These are phyloP conservation scores for Limnanthes douglasii DNA, from an alignment of 345 rosid genomes.

Conservation along the genomic window DNA sequence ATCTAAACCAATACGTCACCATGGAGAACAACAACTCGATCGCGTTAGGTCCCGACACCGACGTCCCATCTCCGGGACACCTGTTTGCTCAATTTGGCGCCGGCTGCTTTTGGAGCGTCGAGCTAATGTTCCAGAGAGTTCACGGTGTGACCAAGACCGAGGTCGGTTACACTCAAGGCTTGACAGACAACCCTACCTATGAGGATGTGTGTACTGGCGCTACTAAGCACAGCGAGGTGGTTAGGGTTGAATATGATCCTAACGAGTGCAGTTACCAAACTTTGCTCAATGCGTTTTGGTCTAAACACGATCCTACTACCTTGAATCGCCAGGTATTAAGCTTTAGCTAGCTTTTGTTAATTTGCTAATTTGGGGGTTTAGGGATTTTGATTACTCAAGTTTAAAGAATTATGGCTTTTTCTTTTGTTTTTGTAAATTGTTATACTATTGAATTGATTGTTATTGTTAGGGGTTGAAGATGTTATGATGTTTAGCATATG, in stretches of 20 bases:
- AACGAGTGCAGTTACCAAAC: slow-evolving; percentile 27
- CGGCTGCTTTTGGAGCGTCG: slow-evolving; percentile 95
- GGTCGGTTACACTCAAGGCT: slow-evolving; percentile 83
- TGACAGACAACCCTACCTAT: slow-evolving; percentile 46
- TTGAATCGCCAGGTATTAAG: slow-evolving; percentile 60
- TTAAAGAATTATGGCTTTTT: no score
- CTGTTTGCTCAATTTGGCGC: slow-evolving; percentile 81
- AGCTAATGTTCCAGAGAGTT: slow-evolving; percentile 65
- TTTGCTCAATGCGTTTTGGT: slow-evolving; percentile 69
- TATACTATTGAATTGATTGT: background rate
- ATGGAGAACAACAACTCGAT: no score
- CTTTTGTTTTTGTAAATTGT: no score
- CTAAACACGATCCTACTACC: slow-evolving; percentile 68
- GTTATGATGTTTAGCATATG: no score
- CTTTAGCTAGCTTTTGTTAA: background rate
- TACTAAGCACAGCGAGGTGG: slow-evolving; percentile 78
- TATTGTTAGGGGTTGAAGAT: no score
- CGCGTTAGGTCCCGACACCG: slow-evolving; percentile 49
- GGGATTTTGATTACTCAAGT: no score
- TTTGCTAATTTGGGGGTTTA: slow-evolving; percentile 4
- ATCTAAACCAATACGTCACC: no score
- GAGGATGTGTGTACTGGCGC: slow-evolving; percentile 42
- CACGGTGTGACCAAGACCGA: slow-evolving; percentile 57
- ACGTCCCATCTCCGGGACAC: slow-evolving; percentile 30
- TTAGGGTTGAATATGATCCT: slow-evolving; percentile 74